Conservation (phyloP, 2,329 filamentous ascomycete genomes). For the Xylariomycetidae sp. region DNA sequence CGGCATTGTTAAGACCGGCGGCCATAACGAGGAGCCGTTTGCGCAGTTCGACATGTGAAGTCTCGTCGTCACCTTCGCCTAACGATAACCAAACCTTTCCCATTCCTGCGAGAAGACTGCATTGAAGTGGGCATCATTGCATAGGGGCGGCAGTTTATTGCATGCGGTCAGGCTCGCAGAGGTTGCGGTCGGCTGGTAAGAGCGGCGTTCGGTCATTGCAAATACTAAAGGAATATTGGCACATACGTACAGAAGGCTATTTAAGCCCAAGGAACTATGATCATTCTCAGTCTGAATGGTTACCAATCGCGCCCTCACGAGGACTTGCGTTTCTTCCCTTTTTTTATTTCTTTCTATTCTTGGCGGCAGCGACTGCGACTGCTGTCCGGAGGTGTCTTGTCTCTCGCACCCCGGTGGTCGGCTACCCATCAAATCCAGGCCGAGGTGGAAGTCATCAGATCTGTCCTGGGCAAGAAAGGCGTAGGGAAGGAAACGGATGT, state of each 20-base stretch:
- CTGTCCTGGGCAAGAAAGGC: neutral
- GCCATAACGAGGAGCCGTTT: slow-evolving; percentile 50
- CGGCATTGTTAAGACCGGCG: slow-evolving; percentile 50
- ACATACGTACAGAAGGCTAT: slow-evolving; percentile 24
- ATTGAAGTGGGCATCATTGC: slow-evolving; percentile 31
- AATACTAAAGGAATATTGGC: slow-evolving; percentile 23
- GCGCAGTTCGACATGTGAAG: slow-evolving; percentile 56
- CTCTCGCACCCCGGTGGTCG: neutral
- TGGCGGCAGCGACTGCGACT: too few species aligned
- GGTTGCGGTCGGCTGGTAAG: slow-evolving; percentile 18
- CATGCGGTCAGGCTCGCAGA: slow-evolving; percentile 22
- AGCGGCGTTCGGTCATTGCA: slow-evolving; percentile 25
- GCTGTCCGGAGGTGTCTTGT: neutral
- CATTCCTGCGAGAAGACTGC: slow-evolving; percentile 15
- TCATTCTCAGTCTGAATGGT: too few species aligned
- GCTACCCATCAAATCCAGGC: neutral
- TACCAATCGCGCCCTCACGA: too few species aligned
- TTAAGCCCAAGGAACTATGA: slow-evolving; percentile 15
- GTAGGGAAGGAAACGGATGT: neutral
- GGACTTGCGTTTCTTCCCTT: slow-evolving; percentile 7
- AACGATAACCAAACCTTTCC: slow-evolving; percentile 10
- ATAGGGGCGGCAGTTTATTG: slow-evolving; percentile 31
- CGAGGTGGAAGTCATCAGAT: neutral
- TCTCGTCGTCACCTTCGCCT: slow-evolving; percentile 2
- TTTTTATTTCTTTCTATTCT: slow-evolving; percentile 6